These are phyloP conservation scores for Sonneratia alba DNA, from an alignment of 345 rosid species.

Conservation along the genomic window DNA sequence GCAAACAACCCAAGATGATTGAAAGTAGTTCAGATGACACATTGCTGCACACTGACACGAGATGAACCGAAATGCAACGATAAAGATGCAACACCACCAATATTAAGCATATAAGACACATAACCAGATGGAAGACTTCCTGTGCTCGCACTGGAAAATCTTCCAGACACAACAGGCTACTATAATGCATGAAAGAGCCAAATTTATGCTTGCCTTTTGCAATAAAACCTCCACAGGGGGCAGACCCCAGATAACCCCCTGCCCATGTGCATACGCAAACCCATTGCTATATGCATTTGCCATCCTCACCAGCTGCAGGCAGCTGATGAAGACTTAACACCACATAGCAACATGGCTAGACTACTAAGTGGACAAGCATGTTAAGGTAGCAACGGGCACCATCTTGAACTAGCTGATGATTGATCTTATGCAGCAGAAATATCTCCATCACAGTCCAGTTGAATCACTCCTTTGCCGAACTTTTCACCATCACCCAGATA, in stretches of 20 bases:
- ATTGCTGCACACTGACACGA: too few species aligned
- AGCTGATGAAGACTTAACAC: neutral
- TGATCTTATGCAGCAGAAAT: neutral
- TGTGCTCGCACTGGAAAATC: neutral
- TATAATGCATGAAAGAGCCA: neutral
- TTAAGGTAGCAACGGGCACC: neutral
- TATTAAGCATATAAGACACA: neutral
- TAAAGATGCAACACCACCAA: neutral
- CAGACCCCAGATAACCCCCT: neutral
- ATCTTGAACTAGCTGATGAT: conserved; percentile 1
- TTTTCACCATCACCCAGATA: neutral
- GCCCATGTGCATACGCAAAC: neutral
- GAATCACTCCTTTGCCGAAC: conserved; percentile 1
- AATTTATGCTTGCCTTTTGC: neutral
- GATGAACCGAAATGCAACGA: neutral
- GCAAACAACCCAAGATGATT: too few species aligned
- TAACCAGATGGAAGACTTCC: neutral
- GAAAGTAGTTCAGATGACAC: neutral
- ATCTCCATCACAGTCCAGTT: neutral
- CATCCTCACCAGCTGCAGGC: conserved; percentile 1
- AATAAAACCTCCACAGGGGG: neutral
- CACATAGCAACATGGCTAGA: neutral
- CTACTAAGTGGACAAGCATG: neutral
- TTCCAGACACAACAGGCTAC: neutral
- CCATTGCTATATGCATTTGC: neutral